Base-by-base conservation (phyloP, 805 yeast genomes). In the Kluyveromyces nonfermentans region DNA sequence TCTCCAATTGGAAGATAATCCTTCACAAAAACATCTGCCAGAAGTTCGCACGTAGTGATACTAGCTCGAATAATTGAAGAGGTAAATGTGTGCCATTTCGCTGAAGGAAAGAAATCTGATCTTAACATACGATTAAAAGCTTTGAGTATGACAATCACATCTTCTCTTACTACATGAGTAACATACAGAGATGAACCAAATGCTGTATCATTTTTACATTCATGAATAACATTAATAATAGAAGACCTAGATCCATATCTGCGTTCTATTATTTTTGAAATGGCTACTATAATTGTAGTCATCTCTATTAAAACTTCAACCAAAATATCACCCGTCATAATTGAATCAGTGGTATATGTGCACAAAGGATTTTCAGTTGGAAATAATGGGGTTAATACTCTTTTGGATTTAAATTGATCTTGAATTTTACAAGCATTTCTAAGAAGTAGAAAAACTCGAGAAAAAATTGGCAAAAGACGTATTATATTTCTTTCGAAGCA, bases 281-380 rank as follows among this genome's bases (percentile, higher is more conserved):
- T 62, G 53, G 68, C 75, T 14, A 79, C 69, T 43, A 80, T 73
- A n/a, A 83, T 66, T 14, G 81, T 72, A 6, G 82, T 69, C 40
- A 85, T 58, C 57, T 87, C 96, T 35, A 84, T 65, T 43, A 86
- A 64, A 2, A 82, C 69, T 57, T 87, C 96, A 21, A 80, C 85
- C 45, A 83, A 69, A 1, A 72, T 67, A 50, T 79, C 84, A 48
- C 81, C 85, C 49, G 78, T 76, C 16, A 85, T 83, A 36, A 80
- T 69, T 0, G 94, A 81, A 56, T 87, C 95, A 50, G 84, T 74
- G 0, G 89, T 77, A 25, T 70, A 55, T 35, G 77, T 80, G 39
- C 65, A 64, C 55, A 82, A 80, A 15, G 95, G 95, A 54, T 74
- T 76, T 14, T 64, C 60, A 22, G 71, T 69, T 7, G 93, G 95